These are phyloP conservation scores for Irpex sp. DNA, from an alignment of 1,284 basidiomycete species.

Conservation along the genomic window DNA sequence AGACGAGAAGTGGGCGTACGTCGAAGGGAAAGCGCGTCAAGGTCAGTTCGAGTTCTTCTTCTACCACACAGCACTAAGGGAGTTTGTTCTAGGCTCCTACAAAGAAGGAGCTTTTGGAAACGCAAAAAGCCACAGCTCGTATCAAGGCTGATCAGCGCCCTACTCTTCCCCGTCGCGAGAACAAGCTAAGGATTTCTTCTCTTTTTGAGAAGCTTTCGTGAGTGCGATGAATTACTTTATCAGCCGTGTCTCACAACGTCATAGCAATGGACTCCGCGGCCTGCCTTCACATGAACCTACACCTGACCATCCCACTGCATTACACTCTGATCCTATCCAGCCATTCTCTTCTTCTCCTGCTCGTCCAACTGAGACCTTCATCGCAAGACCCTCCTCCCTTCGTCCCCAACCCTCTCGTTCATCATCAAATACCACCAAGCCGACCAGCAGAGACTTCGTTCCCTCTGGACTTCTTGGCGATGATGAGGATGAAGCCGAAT, in stretches of 20 bases:
- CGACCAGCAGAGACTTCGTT: background rate
- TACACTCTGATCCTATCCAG: slow-evolving; percentile 25
- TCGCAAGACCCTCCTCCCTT: background rate
- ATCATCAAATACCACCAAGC: background rate
- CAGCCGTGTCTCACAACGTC: background rate
- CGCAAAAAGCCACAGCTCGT: slow-evolving; percentile 39
- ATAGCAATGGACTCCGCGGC: background rate
- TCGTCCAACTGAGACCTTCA: background rate
- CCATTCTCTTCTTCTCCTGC: slow-evolving; percentile 29
- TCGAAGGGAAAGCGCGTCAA: slow-evolving; percentile 4
- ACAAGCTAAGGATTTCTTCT: background rate
- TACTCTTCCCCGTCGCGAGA: slow-evolving; percentile 16
- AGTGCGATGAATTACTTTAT: background rate
- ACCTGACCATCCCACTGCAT: background rate
- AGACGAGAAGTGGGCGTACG: background rate
- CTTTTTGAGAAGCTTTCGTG: background rate
- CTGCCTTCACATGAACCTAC: background rate
- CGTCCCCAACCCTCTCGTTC: background rate
- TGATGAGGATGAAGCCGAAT: background rate
- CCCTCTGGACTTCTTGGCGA: background rate
- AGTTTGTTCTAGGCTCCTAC: slow-evolving; percentile 42
- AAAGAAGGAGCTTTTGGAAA: slow-evolving; percentile 47
- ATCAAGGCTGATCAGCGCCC: slow-evolving; percentile 34
- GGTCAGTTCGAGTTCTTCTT: background rate
- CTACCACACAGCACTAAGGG: background rate